These are phyloP conservation scores for Coprinopsis cinerea DNA, from an alignment of 768 basidiomycete species.

Conservation along the genomic window DNA sequence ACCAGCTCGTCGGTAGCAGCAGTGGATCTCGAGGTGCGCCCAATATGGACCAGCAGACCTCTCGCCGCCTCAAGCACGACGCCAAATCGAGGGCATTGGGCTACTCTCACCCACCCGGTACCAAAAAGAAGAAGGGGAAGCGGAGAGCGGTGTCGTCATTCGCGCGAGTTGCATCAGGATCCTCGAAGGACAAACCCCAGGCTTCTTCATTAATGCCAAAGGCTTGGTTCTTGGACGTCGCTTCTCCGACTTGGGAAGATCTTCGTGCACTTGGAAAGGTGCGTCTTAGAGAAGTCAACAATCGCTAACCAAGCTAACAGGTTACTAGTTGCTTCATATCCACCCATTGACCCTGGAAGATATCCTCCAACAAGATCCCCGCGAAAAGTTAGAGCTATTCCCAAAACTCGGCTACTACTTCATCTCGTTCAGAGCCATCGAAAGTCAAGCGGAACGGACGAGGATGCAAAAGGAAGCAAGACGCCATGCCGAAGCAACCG, in stretches of 20 bases:
- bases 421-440: slow-evolving; percentile 79
- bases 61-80: too few relatives aligned
- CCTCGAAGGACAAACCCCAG: not conserved
- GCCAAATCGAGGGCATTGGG: slow-evolving; percentile 1
- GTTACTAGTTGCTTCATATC: slow-evolving; percentile 65
- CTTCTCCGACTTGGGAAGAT: slow-evolving; percentile 84
- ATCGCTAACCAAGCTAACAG: not conserved
- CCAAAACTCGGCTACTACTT: slow-evolving; percentile 90
- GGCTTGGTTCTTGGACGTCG: slow-evolving; percentile 89
- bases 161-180: not conserved
- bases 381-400: slow-evolving; percentile 89
- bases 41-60: too few relatives aligned
- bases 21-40: too few relatives aligned
- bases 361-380: slow-evolving; percentile 83
- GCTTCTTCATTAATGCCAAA: slow-evolving; percentile 25
- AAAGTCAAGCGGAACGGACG: slow-evolving; percentile 43
- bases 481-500: slow-evolving; percentile 19
- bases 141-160: slow-evolving; percentile 21
- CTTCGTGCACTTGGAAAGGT: slow-evolving; percentile 83
- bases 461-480: slow-evolving; percentile 28
- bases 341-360: slow-evolving; percentile 94
- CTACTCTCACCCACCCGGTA: slow-evolving; percentile 10
- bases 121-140: slow-evolving; percentile 43
- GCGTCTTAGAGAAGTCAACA: slow-evolving; percentile 13
- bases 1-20: too few relatives aligned